Evolutionary conservation across 495 filamentous ascomycete genomes (phyloP), one percentile per base, ranked within the genome.

Genomic region (Penicillium chermesinum): DNA sequence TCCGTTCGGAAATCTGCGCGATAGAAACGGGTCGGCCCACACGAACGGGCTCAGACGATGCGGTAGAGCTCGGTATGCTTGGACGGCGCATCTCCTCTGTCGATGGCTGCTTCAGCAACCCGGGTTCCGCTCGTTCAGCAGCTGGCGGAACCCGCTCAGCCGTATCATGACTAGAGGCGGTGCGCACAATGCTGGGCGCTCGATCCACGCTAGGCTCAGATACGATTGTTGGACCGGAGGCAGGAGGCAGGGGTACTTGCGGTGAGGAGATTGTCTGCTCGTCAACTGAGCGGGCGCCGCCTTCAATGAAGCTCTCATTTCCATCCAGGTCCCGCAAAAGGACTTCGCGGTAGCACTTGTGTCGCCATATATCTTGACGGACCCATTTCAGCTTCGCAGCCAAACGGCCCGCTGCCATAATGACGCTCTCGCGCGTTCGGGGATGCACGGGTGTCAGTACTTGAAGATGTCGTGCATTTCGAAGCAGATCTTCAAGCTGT

Each of bases 331-430:
- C 93, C 66, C 89, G 70, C 1, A 79, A 72, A 10, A 97, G 76
- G 45, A 99, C 87, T 59, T 96, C 90, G 42, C 84, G 84, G 64
- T 97, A 89, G 51, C 91, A 96, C 61, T 80, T 90, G 49, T 91
- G 77, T 19, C 84, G 88, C 89, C 89, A 96, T 10, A 95, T 91
- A 51, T 96, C 90, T 63, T 91, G 89, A 49, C 93, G 76, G 15
- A 85, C 81, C 91, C 91, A 96, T 61, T 94, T 91, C 32, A 97
- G 71, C 56, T 93, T 91, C 5, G 90, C 90, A 18, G 91, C 81
- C 69, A 95, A 84, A 9, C 85, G 80, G 2, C 83, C 90, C 12
- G 93, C 94, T 25, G 88, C 85, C 54, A 89, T 74, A 17, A 96
- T 77, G 46, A 96, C 80, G 21, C 88, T 78, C 57, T 97, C 93